A percentile compares a stretch with the other conserved stretches of the same genome.
phyloP scores from a whole-genome alignment of 371 early-diverging fungal species.

The Dichotomocladium elegans region DNA sequence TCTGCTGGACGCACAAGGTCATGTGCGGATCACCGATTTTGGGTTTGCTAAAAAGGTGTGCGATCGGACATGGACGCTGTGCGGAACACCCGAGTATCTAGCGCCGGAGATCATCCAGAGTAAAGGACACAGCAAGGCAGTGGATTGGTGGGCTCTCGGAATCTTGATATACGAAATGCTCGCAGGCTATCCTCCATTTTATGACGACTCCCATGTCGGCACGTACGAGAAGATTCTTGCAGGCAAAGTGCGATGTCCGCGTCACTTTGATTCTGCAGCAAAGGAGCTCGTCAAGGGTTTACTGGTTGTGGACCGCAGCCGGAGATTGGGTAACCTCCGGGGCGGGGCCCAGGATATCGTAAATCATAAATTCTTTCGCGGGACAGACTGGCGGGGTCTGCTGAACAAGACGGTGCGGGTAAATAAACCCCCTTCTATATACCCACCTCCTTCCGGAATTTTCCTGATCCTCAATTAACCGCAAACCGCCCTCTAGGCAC shows the following conservation, averaged over 20 bases:
- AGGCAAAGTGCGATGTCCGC: constrained; percentile 71
- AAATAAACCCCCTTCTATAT: constrained; percentile 3
- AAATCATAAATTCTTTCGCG: constrained; percentile 85
- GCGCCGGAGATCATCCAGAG: constrained; percentile 98
- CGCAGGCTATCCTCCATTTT: constrained; percentile 95
- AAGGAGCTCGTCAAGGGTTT: constrained; percentile 75
- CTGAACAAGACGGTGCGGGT: constrained; percentile 60
- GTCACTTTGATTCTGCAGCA: constrained; percentile 71
- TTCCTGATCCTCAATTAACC: constrained; percentile 47
- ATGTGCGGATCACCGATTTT: constrained; percentile 98
- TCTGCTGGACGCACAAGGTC: constrained; percentile 86
- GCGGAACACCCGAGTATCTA: constrained; percentile 98
- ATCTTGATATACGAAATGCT: constrained; percentile 96
- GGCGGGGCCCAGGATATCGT: constrained; percentile 61
- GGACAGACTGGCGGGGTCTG: constrained; percentile 82
- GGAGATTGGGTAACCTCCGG: constrained; percentile 68
- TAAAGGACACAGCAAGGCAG: constrained; percentile 95
- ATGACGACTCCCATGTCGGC: constrained; percentile 89
- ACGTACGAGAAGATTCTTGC: constrained; percentile 83
- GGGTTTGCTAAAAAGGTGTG: constrained; percentile 94
- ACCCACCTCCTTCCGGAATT: constrained; percentile 32
- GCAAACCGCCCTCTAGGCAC: constrained; percentile 56
- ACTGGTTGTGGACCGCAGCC: constrained; percentile 74
- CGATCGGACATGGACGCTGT: constrained; percentile 89
- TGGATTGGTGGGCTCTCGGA: constrained; percentile 99